Conservation (phyloP, 768 basidiomycete species). For the Leccinum disarticulatum region DNA sequence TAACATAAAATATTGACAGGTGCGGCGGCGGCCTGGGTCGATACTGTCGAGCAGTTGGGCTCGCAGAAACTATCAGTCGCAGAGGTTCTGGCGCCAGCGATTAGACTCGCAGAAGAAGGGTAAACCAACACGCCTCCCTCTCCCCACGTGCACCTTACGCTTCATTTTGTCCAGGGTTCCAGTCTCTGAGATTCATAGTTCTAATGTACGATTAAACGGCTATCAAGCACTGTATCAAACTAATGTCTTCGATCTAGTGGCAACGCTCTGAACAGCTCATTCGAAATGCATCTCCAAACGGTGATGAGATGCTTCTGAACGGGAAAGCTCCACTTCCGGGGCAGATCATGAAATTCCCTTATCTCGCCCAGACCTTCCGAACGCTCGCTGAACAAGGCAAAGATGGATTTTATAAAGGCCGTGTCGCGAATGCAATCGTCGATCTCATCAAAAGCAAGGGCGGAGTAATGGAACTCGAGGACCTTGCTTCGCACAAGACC, state of each 20-base stretch:
- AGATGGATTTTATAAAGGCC: conserved; percentile 92
- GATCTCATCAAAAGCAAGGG: conserved; percentile 83
- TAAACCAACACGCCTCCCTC: conserved; percentile 28
- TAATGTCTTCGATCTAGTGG: conserved; percentile 38
- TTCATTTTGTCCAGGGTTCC: conserved; percentile 56
- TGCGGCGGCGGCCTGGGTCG: conserved; percentile 94
- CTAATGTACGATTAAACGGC: conserved; percentile 40
- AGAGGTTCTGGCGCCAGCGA: conserved; percentile 86
- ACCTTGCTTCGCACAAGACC: conserved; percentile 81
- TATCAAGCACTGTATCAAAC: neutral
- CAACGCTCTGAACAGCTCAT: conserved; percentile 60
- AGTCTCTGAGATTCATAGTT: conserved; percentile 78
- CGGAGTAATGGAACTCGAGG: conserved; percentile 92
- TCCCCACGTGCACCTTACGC: neutral
- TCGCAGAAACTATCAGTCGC: conserved; percentile 59
- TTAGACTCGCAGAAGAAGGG: conserved; percentile 91
- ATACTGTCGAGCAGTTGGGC: conserved; percentile 81
- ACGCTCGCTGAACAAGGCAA: conserved; percentile 79
- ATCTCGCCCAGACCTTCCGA: conserved; percentile 82
- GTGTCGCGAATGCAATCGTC: conserved; percentile 86
- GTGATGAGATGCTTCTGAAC: conserved; percentile 81
- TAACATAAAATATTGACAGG: conserved; percentile 48
- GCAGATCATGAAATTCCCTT: conserved; percentile 77
- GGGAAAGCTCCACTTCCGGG: conserved; percentile 84
- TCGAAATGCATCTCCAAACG: conserved; percentile 82